A percentile compares a stretch with the other conserved stretches of the same genome.
These are phyloP conservation scores for Penicillium thymicola DNA, from an alignment of 2,329 filamentous ascomycete genomes.

Conservation along the genomic window DNA sequence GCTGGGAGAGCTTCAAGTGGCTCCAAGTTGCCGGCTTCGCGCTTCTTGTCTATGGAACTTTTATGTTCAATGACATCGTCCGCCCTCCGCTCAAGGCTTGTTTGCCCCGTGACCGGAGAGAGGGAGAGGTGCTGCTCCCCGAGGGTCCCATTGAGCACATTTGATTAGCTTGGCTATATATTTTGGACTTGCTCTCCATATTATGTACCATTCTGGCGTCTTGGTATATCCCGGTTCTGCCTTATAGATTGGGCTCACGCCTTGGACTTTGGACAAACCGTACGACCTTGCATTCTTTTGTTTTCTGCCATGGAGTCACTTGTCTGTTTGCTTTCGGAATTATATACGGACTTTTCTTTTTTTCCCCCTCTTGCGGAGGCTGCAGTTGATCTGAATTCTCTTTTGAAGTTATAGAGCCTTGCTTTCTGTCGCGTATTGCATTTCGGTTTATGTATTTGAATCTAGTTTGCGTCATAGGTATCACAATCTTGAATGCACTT, in stretches of 20 bases:
- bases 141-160: conserved; percentile 81
- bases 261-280: background rate
- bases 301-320: conserved; percentile 1
- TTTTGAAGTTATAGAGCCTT: background rate
- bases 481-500: background rate
- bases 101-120: conserved; percentile 53
- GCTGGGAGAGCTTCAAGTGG: conserved; percentile 98
- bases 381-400: background rate
- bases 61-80: conserved; percentile 94
- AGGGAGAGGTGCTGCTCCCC: conserved; percentile 60
- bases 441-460: background rate
- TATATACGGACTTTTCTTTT: background rate
- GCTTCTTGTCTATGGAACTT: conserved; percentile 91
- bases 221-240: background rate
- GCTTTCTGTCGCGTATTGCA: background rate
- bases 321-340: background rate
- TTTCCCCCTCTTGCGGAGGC: background rate
- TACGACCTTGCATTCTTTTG: conserved; percentile 3
- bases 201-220: background rate
- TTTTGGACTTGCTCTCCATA: background rate
- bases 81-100: conserved; percentile 71
- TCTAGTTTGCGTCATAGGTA: background rate
- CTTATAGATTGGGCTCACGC: background rate
- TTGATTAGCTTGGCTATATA: conserved; percentile 19
- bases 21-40: conserved; percentile 87